Evolutionary conservation across 1,139 yeast species (phyloP), one percentile per base, ranked within the genome.

Genomic region (Hansenula anomala): DNA sequence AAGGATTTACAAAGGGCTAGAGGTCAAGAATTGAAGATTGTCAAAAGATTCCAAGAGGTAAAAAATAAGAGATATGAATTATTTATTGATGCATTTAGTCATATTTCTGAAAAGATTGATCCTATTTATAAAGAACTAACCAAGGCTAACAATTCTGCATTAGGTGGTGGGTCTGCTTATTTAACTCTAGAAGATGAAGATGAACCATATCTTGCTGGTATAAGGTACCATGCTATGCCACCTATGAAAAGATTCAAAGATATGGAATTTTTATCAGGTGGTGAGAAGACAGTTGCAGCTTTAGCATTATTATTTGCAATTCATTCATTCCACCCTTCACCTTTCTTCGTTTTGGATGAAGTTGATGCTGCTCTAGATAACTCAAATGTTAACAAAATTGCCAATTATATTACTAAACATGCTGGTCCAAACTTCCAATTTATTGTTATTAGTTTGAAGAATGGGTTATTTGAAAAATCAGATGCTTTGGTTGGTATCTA

Each of bases 241-340:
- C 98, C 98, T 11, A 75, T 86, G 78, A 94, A 92, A 55, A 71
- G 97, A 49, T 92, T 89, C 59, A 75, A 94, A 54, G 97, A 88
- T 50, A 90, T 92, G 89, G 96, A 88, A 43, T 75, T 86, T 44
- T 69, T 92, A 13, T 88, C 97, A 0, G 99, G 98, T 37, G 99
- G 99, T 36, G 98, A 92, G 57, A 89, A 90, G 59, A 87, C 97
- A 2, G 84, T 92, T 63, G 98, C 98, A 1, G 98, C 98, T 0
- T 69, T 92, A 48, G 97, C 97, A 0, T 67, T 92, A 46, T 62
- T 92, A 36, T 92, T 92, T 67, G 94, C 98, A 2, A 78, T 90
- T 37, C 97, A 92, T 59, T 82, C 95, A 0, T 86, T 67, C 63
- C 94, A 83, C 40, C 97, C 97, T 1, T 83, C 97, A 0, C 98